A percentile compares a stretch with the other conserved stretches of the same genome.
Conservation (phyloP, 164 flowering plant species). For the Litsea cubeba region DNA sequence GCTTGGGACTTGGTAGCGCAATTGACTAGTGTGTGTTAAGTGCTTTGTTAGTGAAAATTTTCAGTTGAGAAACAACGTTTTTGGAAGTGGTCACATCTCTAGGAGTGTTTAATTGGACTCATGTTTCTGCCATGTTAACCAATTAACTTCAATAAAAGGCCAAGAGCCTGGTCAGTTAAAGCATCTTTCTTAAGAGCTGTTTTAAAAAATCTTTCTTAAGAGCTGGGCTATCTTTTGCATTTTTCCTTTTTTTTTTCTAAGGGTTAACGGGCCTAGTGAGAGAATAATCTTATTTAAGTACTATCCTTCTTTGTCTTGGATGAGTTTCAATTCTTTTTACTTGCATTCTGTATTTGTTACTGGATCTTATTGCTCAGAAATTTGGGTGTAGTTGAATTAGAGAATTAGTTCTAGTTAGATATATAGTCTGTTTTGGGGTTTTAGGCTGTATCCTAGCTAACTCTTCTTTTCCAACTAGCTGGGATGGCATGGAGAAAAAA, state of each 20-base stretch:
- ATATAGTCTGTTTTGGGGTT: background rate
- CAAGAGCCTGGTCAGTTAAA: background rate
- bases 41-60: background rate
- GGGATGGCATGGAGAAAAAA: background rate
- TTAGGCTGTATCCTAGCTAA: background rate
- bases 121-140: background rate
- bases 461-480: background rate
- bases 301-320: background rate
- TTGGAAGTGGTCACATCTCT: no score
- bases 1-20: background rate
- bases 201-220: background rate
- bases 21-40: background rate
- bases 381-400: background rate
- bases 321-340: background rate
- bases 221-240: background rate
- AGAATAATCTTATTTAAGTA: background rate
- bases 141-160: background rate
- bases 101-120: no score
- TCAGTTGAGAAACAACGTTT: no score
- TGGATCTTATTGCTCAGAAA: background rate
- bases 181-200: background rate
- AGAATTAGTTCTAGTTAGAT: background rate
- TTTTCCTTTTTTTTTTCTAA: background rate
- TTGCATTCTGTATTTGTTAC: background rate
- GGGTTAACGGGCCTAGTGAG: background rate